These are phyloP conservation scores for Ambispora gerdemannii DNA, from an alignment of 192 early-diverging fungal species.

Conservation along the genomic window DNA sequence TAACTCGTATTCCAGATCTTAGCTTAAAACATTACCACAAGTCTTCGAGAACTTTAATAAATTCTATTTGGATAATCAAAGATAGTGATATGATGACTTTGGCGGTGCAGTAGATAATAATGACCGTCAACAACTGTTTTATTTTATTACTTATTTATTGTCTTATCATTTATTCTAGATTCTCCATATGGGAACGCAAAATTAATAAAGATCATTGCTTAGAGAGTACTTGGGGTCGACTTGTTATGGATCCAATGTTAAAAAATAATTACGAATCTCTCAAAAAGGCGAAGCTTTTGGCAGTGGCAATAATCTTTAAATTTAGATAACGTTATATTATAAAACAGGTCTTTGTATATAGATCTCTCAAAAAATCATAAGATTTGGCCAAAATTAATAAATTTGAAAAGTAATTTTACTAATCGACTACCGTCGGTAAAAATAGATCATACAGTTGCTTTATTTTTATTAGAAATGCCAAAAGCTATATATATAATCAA, in stretches of 20 bases:
- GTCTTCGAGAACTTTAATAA: background rate
- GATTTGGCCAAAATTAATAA: no score
- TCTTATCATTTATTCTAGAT: background rate
- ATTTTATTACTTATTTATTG: background rate
- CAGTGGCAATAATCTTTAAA: no score
- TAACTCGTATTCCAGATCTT: background rate
- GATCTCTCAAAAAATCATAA: no score
- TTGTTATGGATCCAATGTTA: background rate
- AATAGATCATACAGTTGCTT: no score
- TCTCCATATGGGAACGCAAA: background rate
- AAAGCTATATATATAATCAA: background rate
- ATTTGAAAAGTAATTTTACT: no score
- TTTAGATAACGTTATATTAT: no score
- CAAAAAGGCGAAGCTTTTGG: background rate
- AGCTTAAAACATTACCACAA: background rate
- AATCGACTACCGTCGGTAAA: no score
- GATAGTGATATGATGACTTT: background rate
- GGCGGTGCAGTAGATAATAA: background rate
- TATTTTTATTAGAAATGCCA: no score
- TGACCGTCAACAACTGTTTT: background rate
- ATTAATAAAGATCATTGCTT: background rate
- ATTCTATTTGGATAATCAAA: background rate
- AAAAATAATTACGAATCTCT: background rate
- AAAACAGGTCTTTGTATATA: no score
- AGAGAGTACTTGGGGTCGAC: background rate